A percentile compares a stretch with the other conserved stretches of the same genome.
Evolutionary conservation across 768 basidiomycete species (phyloP).

Genomic region (Baorangia bicolor): DNA sequence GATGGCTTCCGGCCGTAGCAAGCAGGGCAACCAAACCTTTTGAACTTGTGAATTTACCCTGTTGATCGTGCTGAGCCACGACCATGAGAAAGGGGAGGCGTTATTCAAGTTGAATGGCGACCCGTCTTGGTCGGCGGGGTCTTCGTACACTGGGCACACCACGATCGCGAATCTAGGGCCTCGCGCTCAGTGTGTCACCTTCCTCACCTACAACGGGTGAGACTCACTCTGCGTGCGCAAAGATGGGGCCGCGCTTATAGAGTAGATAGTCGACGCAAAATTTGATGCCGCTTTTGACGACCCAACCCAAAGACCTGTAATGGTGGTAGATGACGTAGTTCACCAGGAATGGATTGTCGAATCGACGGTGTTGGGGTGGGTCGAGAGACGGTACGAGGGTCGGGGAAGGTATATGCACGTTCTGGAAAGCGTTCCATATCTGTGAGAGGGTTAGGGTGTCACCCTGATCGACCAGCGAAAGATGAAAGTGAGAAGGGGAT

Average conservation of each 20-base stretch:
- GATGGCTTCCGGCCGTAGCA: background rate
- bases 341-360: conserved; percentile 92
- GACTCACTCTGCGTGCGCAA: conserved; percentile 91
- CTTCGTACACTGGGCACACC: conserved; percentile 89
- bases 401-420: conserved; percentile 45
- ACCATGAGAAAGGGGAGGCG: conserved; percentile 78
- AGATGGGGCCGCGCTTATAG: conserved; percentile 93
- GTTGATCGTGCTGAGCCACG: conserved; percentile 96
- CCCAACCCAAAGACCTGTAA: conserved; percentile 95
- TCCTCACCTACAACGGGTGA: background rate
- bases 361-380: conserved; percentile 40
- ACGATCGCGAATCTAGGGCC: conserved; percentile 78
- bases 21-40: conserved; percentile 65
- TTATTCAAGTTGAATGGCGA: conserved; percentile 70
- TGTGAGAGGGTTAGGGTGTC: conserved; percentile 53
- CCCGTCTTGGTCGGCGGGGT: conserved; percentile 62
- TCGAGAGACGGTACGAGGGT: conserved; percentile 30
- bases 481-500: background rate
- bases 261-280: conserved; percentile 95
- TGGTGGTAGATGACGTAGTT: conserved; percentile 92
- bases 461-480: conserved; percentile 37
- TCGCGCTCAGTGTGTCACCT: background rate
- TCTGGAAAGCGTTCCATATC: conserved; percentile 67
- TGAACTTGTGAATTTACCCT: conserved; percentile 96
- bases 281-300: conserved; percentile 93